Evolutionary conservation across 441 rosid species (phyloP).

Genomic region (Aquilaria agallochum): DNA sequence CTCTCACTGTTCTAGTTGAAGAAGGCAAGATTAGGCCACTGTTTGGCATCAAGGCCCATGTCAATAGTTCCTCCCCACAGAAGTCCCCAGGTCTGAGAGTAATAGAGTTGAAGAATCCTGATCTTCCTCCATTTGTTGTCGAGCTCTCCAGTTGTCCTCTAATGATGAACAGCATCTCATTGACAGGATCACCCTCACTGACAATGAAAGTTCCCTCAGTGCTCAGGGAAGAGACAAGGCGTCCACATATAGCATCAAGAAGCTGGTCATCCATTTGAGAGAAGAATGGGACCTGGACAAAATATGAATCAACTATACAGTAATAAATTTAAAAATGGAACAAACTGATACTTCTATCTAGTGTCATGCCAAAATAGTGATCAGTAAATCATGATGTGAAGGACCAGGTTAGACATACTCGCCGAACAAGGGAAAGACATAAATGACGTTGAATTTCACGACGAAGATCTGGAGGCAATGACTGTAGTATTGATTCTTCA

Average conservation of each 20-base stretch:
- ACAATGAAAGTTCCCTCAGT: constrained; percentile 65
- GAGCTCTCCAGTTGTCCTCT: constrained; percentile 76
- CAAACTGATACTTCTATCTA: neutral
- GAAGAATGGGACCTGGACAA: constrained; percentile 68
- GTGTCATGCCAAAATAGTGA: too few relatives aligned
- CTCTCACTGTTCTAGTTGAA: constrained; percentile 69
- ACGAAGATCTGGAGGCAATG: constrained; percentile 58
- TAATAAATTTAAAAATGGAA: neutral
- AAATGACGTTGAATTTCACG: constrained; percentile 61
- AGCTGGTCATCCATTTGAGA: constrained; percentile 87
- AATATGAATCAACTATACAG: neutral
- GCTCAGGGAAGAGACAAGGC: constrained; percentile 65
- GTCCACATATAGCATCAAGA: constrained; percentile 84
- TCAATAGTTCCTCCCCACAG: constrained; percentile 85
- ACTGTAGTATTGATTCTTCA: constrained; percentile 52
- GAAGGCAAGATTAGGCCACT: constrained; percentile 61
- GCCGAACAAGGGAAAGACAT: constrained; percentile 62
- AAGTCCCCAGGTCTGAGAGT: constrained; percentile 78
- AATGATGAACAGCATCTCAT: constrained; percentile 84
- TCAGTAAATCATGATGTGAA: neutral
- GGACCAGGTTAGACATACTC: constrained; percentile 29
- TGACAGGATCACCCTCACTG: constrained; percentile 85
- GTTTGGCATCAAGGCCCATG: constrained; percentile 67
- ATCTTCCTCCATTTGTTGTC: constrained; percentile 84
- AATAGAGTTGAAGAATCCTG: constrained; percentile 82